Base-by-base conservation (phyloP, 108 stramenopile genomes). In the Epipyxis sp. region DNA sequence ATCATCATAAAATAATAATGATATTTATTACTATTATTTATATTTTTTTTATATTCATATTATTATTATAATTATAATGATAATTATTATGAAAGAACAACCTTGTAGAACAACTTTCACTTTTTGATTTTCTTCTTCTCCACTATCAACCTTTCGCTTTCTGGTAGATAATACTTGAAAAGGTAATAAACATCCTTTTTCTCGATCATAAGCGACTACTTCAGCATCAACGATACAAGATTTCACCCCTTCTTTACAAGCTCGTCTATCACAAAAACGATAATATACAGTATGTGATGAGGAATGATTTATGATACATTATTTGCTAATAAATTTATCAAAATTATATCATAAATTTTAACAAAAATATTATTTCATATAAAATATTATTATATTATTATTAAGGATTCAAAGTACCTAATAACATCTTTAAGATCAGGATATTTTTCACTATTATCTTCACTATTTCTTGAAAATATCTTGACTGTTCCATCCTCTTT, bases 201-300 rank as follows among this genome's bases (percentile, higher is more conserved):
- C 89, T 25, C 85, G 69, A 79, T 99, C 95, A 87, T 87, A 94
- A 30, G 97, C 99, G 54, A 87, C 94, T 43, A 96, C 93, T 87
- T 99, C 99, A 40, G 97, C 90, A 81, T 99, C 99, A 80, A 99
- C 79, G 16, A 99, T 94, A 86, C 92, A 97, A 76, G n/a, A 30
- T 16, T 3, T 42, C 27, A 74, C 71, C 3, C 25, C 6, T 27
- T 27, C 32, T 37, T 3, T 39, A 13, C 50, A 6, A n/a, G n/a
- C n/a, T n/a, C n/a, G n/a, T n/a, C n/a, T n/a, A n/a, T n/a, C 54
- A n/a, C n/a, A n/a, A n/a, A n/a, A n/a, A n/a, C n/a, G n/a, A n/a
- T n/a, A n/a, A n/a, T n/a, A n/a, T n/a, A n/a, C n/a, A n/a, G n/a
- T n/a, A n/a, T n/a, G n/a, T n/a, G n/a, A n/a, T n/a, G n/a, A n/a